Base-by-base conservation (phyloP, 129 eudicot genomes). In the Glebionis coronaria region DNA sequence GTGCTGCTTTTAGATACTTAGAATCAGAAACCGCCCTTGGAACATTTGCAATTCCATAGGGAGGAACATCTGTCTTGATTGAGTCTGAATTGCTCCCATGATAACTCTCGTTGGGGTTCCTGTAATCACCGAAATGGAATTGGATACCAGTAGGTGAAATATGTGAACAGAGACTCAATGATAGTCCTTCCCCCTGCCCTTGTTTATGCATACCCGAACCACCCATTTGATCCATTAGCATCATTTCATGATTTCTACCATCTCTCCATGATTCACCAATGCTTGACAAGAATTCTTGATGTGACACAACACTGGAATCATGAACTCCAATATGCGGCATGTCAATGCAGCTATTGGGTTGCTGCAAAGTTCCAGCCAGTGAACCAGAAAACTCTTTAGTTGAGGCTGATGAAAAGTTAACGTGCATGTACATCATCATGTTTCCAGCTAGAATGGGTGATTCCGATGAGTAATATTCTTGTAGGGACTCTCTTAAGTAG, bases 1-100 rank as follows among this genome's bases (percentile, higher is more conserved):
- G 96, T 67, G 95, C 87, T 19, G 91, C 87, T 76, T 84, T 92
- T 76, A 92, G 71, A 67, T 88, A 92, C 78, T 84, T 92, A 3
- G 98, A 85, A 70, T 74, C 78, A 11, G 91, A 61, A 73, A 85
- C 60, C 14, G 50, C 68, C 72, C 83, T 82, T 2, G 79, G 69
- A 63, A 69, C 74, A 49, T 76, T 74, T 12, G 83, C 71, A 60
- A 79, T 78, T 40, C 76, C 87, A 27, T 76, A 81, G 10, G 80
- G 53, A n/a, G 86, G 69, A 29, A 31, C 70, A 45, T 65, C 82
- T 3, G 73, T 42, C 56, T 69, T 83, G 20, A 67, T 57, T 14
- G 78, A 29, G 19, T 80, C 81, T 3, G 71, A 67, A 61, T 66
- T 56, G 53, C 52, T 63, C 18, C 70, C 81, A 10, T 57, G 78